Evolutionary conservation across 495 filamentous ascomycete genomes (phyloP), one percentile per base, ranked within the genome.

Genomic region (Halenospora varia): DNA sequence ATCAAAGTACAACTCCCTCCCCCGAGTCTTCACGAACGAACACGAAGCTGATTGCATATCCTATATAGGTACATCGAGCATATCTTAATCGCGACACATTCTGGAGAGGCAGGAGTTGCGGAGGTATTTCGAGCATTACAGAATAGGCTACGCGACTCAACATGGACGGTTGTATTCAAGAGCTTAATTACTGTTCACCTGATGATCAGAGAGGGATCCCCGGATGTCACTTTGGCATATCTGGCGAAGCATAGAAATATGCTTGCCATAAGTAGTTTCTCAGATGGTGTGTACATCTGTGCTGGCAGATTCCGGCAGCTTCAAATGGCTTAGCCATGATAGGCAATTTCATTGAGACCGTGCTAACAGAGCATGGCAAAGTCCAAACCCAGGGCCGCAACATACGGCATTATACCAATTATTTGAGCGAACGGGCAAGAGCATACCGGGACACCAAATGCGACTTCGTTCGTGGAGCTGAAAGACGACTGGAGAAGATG

Each of bases 111-210:
- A 15, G 94, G 95, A 56, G 91, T 99, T 48, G 95, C 87, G 44
- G 94, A 99, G 72, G 88, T 99, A 46, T 97, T 99, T 67, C 83
- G 95, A 45, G 89, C 92, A 25, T 73, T 99, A 22, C 90, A 95
- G 65, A 83, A 88, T 66, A 81, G 94, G 51, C 75, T 99, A 48
- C 86, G 90, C 63, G 94, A 99, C 66, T 91, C 92, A 64, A 95
- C 92, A 83, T 99, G 94, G 94, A 97, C 95, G 9, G 81, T 85
- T 25, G 91, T 93, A 54, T 96, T 97, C 84, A 99, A 99, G 73
- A 83, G 87, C 52, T 79, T 99, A 53, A 96, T 99, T 59, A 92
- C 96, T 3, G 83, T 96, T 39, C 94, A 99, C 69, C 76, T 97
- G 41, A 97, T 99, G 93, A 92, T 99, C 59, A 82, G 94, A 57